Conservation (phyloP, 1,284 basidiomycete genomes). For the Ceratobasidium sp. region DNA sequence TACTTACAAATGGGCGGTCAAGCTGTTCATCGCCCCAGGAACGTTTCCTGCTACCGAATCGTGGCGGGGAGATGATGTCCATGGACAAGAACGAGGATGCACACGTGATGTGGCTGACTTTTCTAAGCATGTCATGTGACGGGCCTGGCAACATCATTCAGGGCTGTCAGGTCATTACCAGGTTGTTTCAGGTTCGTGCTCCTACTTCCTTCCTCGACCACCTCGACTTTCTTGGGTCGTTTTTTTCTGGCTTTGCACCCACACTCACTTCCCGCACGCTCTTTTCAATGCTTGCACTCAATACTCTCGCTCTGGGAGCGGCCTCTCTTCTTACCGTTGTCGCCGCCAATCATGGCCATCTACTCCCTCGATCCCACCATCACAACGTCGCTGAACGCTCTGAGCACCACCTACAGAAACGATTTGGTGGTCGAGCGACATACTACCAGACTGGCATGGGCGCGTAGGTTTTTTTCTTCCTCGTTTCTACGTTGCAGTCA, state of each 20-base stretch:
- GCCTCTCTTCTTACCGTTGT: slow-evolving; percentile 37
- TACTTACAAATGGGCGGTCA: slow-evolving; percentile 31
- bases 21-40: slow-evolving; percentile 37
- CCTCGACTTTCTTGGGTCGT: not conserved
- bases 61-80: slow-evolving; percentile 41
- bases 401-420: slow-evolving; percentile 41
- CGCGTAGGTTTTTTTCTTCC: slow-evolving; percentile 29
- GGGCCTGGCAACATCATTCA: slow-evolving; percentile 19
- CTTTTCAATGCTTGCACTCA: slow-evolving; percentile 27
- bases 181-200: slow-evolving; percentile 31
- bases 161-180: slow-evolving; percentile 2
- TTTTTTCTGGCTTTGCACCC: slow-evolving; percentile 13
- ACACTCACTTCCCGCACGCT: slow-evolving; percentile 34
- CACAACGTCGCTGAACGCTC: slow-evolving; percentile 15
- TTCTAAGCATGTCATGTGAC: slow-evolving; percentile 40
- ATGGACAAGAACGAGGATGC: not conserved
- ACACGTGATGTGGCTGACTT: slow-evolving; percentile 3
- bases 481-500: not conserved
- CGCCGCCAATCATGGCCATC: slow-evolving; percentile 35
- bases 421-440: slow-evolving; percentile 42
- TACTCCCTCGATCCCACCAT: slow-evolving; percentile 8
- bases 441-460: slow-evolving; percentile 44
- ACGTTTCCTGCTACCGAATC: slow-evolving; percentile 30
- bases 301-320: slow-evolving; percentile 33
- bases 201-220: slow-evolving; percentile 17